Conservation (phyloP, 176 grass and related monocot genomes). For the Musa beccarii region DNA sequence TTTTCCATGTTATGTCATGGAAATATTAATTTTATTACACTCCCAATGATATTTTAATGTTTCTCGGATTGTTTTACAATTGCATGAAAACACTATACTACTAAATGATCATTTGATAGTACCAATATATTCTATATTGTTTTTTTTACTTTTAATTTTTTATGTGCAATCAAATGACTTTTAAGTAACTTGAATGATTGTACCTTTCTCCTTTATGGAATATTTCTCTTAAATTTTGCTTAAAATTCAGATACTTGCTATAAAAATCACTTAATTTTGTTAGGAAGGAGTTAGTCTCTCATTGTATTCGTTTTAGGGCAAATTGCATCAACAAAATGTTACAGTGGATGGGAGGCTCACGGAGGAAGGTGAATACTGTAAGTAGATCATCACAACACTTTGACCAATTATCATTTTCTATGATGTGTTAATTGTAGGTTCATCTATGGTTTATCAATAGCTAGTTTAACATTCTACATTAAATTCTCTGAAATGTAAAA, state of each 20-base stretch:
- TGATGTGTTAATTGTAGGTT: no score
- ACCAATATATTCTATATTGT: not conserved
- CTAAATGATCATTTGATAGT: not conserved
- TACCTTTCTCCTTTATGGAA: not conserved
- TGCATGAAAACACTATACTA: not conserved
- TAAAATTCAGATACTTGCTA: not conserved
- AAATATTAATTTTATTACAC: not conserved
- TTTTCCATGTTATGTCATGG: not conserved
- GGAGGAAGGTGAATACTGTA: conserved; percentile 66
- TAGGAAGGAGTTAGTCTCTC: not conserved
- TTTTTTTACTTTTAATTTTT: not conserved
- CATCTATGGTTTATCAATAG: no score
- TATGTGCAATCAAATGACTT: not conserved
- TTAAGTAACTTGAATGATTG: not conserved
- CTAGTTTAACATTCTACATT: no score
- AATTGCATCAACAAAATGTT: conserved; percentile 38
- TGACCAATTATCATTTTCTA: not conserved
- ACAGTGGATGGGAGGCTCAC: conserved; percentile 79
- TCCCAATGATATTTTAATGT: no score
- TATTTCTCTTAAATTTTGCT: not conserved
- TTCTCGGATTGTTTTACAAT: not conserved
- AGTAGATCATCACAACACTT: conserved; percentile 24
- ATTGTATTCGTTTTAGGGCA: not conserved
- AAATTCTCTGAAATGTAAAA: no score
- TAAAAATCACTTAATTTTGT: not conserved